These are phyloP conservation scores for Wickerhamomyces sydowiorum DNA, from an alignment of 805 yeast genomes.

Conservation along the genomic window DNA sequence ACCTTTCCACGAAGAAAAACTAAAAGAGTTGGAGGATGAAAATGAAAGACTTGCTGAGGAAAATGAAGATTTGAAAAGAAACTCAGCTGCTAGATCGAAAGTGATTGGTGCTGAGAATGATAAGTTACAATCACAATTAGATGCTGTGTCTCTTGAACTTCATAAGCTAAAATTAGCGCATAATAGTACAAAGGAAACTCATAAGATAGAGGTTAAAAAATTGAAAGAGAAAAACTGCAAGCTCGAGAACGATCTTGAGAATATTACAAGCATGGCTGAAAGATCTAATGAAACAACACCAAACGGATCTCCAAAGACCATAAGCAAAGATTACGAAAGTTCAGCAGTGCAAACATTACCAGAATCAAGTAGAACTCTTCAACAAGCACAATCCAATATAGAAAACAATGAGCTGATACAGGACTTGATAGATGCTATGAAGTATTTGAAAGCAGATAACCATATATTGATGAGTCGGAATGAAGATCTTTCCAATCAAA, in stretches of 20 bases:
- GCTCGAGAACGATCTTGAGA: constrained; percentile 9
- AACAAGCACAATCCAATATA: neutral
- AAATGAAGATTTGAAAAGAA: constrained; percentile 3
- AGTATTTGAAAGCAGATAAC: constrained; percentile 11
- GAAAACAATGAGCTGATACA: constrained; percentile 11
- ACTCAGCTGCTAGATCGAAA: neutral
- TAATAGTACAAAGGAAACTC: constrained; percentile 5
- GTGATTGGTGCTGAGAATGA: constrained; percentile 1
- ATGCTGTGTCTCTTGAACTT: constrained; percentile 6
- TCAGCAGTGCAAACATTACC: neutral
- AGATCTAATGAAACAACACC: constrained; percentile 1
- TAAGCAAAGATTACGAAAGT: neutral
- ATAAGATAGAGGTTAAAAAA: constrained; percentile 7
- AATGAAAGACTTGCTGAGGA: constrained; percentile 9
- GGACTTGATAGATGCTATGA: constrained; percentile 17
- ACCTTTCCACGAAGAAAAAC: neutral
- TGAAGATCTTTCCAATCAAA: constrained; percentile 1
- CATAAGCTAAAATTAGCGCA: constrained; percentile 7
- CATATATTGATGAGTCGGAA: constrained; percentile 9
- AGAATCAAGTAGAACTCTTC: neutral
- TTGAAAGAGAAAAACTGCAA: constrained; percentile 8
- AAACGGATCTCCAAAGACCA: constrained; percentile 1
- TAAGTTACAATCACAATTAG: constrained; percentile 5
- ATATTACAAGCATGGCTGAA: neutral
- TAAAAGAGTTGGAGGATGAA: constrained; percentile 8